Conservation (phyloP, 805 yeast species). For the Metschnikowia sp. region DNA sequence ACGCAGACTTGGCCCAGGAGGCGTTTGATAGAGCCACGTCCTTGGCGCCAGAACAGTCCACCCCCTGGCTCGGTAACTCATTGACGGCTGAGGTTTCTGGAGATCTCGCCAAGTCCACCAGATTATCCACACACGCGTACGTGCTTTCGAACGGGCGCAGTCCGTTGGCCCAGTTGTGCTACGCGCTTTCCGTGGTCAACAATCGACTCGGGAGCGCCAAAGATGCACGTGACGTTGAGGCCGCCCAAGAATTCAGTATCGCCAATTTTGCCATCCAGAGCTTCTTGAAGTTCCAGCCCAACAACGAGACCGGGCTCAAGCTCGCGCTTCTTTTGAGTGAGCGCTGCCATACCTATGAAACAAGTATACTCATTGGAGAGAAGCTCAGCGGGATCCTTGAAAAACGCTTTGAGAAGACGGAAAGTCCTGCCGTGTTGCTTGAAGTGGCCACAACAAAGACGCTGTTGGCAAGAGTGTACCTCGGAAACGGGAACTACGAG, state of each 20-base stretch:
- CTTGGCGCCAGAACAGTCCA: constrained; percentile 69
- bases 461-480: constrained; percentile 65
- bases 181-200: constrained; percentile 57
- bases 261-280: constrained; percentile 66
- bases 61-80: constrained; percentile 88
- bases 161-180: constrained; percentile 65
- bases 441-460: constrained; percentile 60
- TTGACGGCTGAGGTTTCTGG: constrained; percentile 53
- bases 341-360: constrained; percentile 59
- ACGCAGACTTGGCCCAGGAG: constrained; percentile 66
- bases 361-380: constrained; percentile 48
- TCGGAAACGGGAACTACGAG: constrained; percentile 57
- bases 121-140: constrained; percentile 73
- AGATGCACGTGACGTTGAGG: constrained; percentile 53
- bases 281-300: constrained; percentile 60
- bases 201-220: constrained; percentile 40
- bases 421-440: constrained; percentile 43
- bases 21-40: constrained; percentile 75
- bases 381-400: constrained; percentile 51
- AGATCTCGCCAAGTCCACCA: constrained; percentile 46
- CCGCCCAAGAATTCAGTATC: constrained; percentile 61
- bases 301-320: constrained; percentile 54
- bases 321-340: constrained; percentile 60
- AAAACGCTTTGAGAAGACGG: constrained; percentile 51
- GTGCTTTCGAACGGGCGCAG: constrained; percentile 72